phyloP scores from a whole-genome alignment of 2,329 filamentous ascomycete genomes.

The Alternaria tenuissima region DNA sequence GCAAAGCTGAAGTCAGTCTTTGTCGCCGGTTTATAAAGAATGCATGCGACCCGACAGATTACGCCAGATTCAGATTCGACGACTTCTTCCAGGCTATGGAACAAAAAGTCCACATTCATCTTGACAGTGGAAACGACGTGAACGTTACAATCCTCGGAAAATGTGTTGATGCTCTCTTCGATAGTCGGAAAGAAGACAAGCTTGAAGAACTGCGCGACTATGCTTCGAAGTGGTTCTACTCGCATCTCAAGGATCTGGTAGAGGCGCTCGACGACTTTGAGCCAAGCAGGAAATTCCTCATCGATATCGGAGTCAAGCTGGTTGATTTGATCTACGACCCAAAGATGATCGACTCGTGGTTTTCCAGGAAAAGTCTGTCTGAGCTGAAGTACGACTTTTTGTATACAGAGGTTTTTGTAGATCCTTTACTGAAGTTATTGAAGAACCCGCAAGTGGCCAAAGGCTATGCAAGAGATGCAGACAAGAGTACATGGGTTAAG shows the following conservation, averaged over 20 bases:
- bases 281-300: background rate
- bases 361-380: background rate
- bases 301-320: background rate
- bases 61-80: slow-evolving; percentile 20
- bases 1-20: background rate
- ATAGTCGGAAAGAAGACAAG: background rate
- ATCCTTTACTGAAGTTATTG: slow-evolving; percentile 12
- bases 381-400: slow-evolving; percentile 7
- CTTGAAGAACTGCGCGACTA: slow-evolving; percentile 1
- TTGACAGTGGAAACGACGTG: background rate
- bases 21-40: background rate
- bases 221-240: background rate
- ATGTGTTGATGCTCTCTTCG: background rate
- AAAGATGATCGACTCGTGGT: slow-evolving; percentile 3
- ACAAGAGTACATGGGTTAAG: slow-evolving; percentile 17
- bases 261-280: background rate
- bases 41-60: background rate
- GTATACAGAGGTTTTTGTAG: slow-evolving; percentile 1
- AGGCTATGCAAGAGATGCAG: slow-evolving; percentile 11
- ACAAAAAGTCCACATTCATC: slow-evolving; percentile 13
- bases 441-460: slow-evolving; percentile 18
- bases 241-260: background rate
- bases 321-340: background rate
- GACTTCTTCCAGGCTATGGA: slow-evolving; percentile 19
- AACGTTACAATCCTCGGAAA: background rate